Evolutionary conservation across 805 yeast genomes (phyloP).

Genomic region (Candida silvicultrix): DNA sequence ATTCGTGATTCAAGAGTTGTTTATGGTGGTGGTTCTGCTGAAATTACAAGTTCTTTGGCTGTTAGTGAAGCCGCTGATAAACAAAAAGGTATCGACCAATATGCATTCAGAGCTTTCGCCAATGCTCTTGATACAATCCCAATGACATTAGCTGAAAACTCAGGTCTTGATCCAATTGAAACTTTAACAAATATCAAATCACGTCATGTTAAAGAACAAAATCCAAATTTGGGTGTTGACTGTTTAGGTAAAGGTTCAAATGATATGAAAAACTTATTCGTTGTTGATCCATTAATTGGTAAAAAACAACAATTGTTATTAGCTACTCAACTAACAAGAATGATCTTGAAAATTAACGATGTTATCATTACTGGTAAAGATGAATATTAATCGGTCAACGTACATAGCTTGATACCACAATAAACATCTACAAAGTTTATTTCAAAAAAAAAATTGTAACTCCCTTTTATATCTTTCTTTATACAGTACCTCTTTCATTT

Average conservation of each 20-base stretch:
- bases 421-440: neutral
- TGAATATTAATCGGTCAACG: slow-evolving; percentile 37
- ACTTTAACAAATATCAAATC: slow-evolving; percentile 79
- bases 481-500: neutral
- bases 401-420: neutral
- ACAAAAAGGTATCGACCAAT: slow-evolving; percentile 94
- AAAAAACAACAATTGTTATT: slow-evolving; percentile 91
- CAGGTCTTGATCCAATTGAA: slow-evolving; percentile 92
- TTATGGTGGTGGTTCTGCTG: slow-evolving; percentile 99
- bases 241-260: slow-evolving; percentile 83
- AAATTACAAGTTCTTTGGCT: slow-evolving; percentile 86
- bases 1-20: slow-evolving; percentile 89
- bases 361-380: slow-evolving; percentile 89
- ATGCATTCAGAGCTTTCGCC: slow-evolving; percentile 94
- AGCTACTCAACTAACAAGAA: slow-evolving; percentile 96
- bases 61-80: slow-evolving; percentile 88
- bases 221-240: slow-evolving; percentile 82
- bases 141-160: slow-evolving; percentile 92
- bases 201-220: slow-evolving; percentile 69
- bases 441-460: neutral
- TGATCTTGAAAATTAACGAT: slow-evolving; percentile 95
- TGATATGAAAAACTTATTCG: slow-evolving; percentile 92
- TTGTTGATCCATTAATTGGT: slow-evolving; percentile 95
- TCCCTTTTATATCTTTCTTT: neutral
- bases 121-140: slow-evolving; percentile 89